Percentiles rank a stretch among this genome's conserved stretches.
Conservation (phyloP, 805 yeast species). For the Starmera amethionina region DNA sequence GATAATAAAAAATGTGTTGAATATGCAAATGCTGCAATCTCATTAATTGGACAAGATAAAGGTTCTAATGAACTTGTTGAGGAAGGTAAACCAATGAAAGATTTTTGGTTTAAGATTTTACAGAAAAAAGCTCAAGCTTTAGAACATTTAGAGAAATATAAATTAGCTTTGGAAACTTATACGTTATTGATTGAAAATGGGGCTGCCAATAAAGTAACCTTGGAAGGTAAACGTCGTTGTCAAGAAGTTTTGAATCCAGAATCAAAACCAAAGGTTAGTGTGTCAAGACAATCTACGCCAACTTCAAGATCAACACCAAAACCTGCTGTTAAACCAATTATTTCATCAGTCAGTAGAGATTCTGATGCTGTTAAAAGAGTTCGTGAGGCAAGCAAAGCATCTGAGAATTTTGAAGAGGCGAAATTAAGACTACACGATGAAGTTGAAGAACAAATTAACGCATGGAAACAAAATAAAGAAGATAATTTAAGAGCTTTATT, state of each 20-base stretch:
- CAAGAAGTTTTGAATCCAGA: conserved; percentile 52
- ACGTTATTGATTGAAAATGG: conserved; percentile 58
- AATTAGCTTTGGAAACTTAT: conserved; percentile 54
- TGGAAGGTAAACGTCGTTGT: conserved; percentile 83
- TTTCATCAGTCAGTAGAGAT: conserved; percentile 9
- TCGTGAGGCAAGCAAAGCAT: conserved; percentile 34
- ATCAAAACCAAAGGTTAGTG: conserved; percentile 17
- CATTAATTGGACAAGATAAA: conserved; percentile 24
- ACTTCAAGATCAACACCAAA: conserved; percentile 1
- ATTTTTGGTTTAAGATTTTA: conserved; percentile 65
- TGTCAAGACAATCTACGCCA: conserved; percentile 13
- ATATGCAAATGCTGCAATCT: conserved; percentile 21
- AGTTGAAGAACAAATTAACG: conserved; percentile 41
- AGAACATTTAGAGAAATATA: conserved; percentile 67
- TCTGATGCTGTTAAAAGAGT: conserved; percentile 43
- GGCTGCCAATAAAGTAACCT: conserved; percentile 44
- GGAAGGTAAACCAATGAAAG: conserved; percentile 44
- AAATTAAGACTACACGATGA: conserved; percentile 53
- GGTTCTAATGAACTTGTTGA: conserved; percentile 34
- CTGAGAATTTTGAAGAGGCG: conserved; percentile 43
- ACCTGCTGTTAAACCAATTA: conserved; percentile 9
- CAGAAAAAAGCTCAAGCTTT: conserved; percentile 72
- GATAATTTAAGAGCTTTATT: conserved; percentile 73
- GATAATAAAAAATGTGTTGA: conserved; percentile 35
- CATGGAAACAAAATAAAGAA: conserved; percentile 71